Conservation (phyloP, 805 yeast genomes). For the Cyberlindnera xishuangbannaensis region DNA sequence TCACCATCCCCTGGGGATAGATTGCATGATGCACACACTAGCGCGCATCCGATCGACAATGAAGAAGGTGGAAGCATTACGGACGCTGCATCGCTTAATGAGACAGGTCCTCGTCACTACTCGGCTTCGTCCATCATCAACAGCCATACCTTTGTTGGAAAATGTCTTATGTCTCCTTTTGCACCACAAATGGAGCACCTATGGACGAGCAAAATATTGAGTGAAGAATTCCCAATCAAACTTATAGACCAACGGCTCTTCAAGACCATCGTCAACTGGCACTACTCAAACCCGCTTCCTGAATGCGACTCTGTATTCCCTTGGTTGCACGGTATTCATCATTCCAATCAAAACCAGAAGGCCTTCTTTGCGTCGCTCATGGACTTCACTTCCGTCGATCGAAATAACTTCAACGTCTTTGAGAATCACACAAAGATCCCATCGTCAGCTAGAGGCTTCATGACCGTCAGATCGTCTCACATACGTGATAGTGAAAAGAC, state of each 20-base stretch:
- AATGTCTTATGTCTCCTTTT: slow-evolving; percentile 15
- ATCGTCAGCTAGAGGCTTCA: slow-evolving; percentile 17
- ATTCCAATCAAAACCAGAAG: slow-evolving; percentile 23
- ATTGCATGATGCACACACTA: no score
- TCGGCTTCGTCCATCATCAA: slow-evolving; percentile 9
- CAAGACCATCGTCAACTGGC: slow-evolving; percentile 16
- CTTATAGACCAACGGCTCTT: slow-evolving; percentile 17
- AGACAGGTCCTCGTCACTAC: slow-evolving; percentile 9
- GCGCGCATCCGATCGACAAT: background rate
- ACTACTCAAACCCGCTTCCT: slow-evolving; percentile 41
- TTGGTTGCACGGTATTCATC: slow-evolving; percentile 70
- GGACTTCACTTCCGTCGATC: slow-evolving; percentile 18
- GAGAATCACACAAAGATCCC: slow-evolving; percentile 18
- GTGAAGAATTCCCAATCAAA: slow-evolving; percentile 17
- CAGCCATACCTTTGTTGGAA: slow-evolving; percentile 5
- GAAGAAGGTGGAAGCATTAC: slow-evolving; percentile 6
- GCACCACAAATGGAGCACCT: slow-evolving; percentile 18
- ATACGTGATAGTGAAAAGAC: slow-evolving; percentile 22
- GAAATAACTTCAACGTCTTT: slow-evolving; percentile 20
- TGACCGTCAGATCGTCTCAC: slow-evolving; percentile 24
- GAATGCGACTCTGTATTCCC: slow-evolving; percentile 71
- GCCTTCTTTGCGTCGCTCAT: slow-evolving; percentile 19
- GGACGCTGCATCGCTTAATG: slow-evolving; percentile 4
- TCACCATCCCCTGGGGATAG: no score
- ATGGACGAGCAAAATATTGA: slow-evolving; percentile 13